Evolutionary conservation across 2,329 filamentous ascomycete genomes (phyloP), one percentile per base, ranked within the genome.

Genomic region (Penicillium nordicum): DNA sequence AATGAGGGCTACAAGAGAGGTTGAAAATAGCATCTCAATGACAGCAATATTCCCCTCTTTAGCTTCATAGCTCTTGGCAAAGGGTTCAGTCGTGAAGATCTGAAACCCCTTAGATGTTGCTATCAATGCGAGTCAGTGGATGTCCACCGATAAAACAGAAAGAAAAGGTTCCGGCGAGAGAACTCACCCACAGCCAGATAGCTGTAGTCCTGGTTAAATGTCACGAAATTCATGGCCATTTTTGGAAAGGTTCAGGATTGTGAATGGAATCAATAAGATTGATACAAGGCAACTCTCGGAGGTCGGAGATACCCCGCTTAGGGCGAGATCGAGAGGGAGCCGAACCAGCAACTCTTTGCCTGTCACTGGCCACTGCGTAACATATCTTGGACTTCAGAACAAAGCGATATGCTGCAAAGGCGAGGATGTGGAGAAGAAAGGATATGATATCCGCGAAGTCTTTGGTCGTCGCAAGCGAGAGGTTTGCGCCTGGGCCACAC

Each of bases 131-230:
- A 21, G 60, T 67, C 59, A 62, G 57, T 45, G 54, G 60, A 58
- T 8, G 3, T 14, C 4, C 11, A 30, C 25, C n/a, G 18, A 51
- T 30, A 55, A 12, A 34, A 29, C 5, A 34, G n/a, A n/a, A 47
- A 61, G 23, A 53, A 50, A 44, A 10, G 25, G 6, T 32, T 16
- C 16, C 5, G 29, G 34, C 36, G 18, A 36, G 38, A 25, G 27
- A 53, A 53, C 87, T 71, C 80, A 92, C 91, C 93, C 67, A 99
- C 92, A 79, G 93, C 93, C 63, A 99, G 83, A 76, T 93, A 93
- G 82, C 90, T 96, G 80, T 96, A 92, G 80, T 99, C 94, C 81
- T 99, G 94, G 77, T 99, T 99, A 78, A 97, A 99, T 41, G 93
- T 97, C 69, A 99, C 91, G 78, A 96, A 99, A 77, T 99, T 99